Conservation (phyloP, 2,329 filamentous ascomycete genomes). For the Orbilia blumenaviensis region DNA sequence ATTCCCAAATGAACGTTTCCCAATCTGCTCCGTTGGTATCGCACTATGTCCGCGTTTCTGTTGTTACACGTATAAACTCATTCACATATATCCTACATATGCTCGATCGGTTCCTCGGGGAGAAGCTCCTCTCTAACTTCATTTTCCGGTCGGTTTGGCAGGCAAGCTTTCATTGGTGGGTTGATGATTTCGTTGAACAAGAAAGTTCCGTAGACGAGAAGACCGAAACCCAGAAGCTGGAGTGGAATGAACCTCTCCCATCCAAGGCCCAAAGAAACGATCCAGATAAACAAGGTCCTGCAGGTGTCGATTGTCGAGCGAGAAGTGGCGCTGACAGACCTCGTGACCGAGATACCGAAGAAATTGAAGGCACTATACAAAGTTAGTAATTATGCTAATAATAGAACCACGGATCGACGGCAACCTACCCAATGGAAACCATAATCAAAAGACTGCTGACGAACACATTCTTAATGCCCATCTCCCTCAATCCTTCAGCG, state of each 20-base stretch:
- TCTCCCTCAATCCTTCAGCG: conserved; percentile 81
- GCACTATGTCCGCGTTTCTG: neutral
- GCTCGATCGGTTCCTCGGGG: conserved; percentile 85
- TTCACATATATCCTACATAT: conserved; percentile 63
- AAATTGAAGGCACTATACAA: conserved; percentile 85
- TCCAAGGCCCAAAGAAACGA: conserved; percentile 87
- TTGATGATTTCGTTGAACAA: conserved; percentile 93
- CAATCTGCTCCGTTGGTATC: conserved; percentile 23
- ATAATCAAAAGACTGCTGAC: conserved; percentile 88
- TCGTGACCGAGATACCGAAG: conserved; percentile 93
- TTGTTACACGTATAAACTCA: conserved; percentile 37
- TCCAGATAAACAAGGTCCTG: conserved; percentile 97
- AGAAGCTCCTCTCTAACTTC: conserved; percentile 67
- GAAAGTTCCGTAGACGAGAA: conserved; percentile 96
- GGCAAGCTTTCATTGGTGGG: conserved; percentile 76
- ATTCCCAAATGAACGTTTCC: neutral
- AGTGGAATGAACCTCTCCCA: conserved; percentile 99
- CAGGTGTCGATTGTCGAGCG: conserved; percentile 97
- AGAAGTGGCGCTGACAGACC: conserved; percentile 87
- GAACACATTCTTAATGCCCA: conserved; percentile 77
- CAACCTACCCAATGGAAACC: conserved; percentile 89
- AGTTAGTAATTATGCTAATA: conserved; percentile 47
- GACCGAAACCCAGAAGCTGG: conserved; percentile 84
- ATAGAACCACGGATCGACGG: neutral
- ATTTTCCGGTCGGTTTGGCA: conserved; percentile 59